Evolutionary conservation across 2,329 filamentous ascomycete species (phyloP).

Genomic region (Aspergillus oerlinghausenensis): DNA sequence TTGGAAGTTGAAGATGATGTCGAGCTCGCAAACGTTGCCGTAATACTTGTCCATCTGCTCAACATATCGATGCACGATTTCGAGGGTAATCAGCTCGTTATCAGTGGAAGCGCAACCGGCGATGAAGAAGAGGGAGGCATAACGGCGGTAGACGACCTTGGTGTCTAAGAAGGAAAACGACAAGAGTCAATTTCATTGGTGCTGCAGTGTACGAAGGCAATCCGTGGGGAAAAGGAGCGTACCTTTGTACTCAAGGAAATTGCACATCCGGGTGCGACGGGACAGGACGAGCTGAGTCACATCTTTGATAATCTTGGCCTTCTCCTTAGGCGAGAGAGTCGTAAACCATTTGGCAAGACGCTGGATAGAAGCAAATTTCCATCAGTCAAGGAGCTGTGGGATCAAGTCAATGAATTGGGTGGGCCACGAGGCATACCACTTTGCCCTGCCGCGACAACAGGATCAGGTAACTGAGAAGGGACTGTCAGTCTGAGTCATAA

Average conservation of each 20-base stretch:
- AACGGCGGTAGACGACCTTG: conserved; percentile 97
- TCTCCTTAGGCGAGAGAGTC: conserved; percentile 93
- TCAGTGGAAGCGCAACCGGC: conserved; percentile 94
- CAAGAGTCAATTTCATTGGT: conserved; percentile 3
- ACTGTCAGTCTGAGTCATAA: conserved; percentile 15
- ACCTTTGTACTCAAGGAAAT: conserved; percentile 99
- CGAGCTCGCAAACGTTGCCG: conserved; percentile 97
- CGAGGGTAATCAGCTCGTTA: conserved; percentile 96
- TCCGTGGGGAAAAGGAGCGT: conserved; percentile 4
- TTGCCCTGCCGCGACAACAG: conserved; percentile 97
- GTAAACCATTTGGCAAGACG: conserved; percentile 99
- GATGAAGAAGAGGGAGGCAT: conserved; percentile 99
- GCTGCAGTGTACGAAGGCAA: background rate
- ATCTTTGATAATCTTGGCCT: conserved; percentile 99
- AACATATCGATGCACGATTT: conserved; percentile 98
- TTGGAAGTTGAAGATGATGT: conserved; percentile 99
- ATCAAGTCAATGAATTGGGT: conserved; percentile 29
- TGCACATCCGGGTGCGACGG: conserved; percentile 97
- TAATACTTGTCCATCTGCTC: conserved; percentile 99
- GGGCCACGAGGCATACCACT: conserved; percentile 67
- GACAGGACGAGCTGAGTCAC: conserved; percentile 96
- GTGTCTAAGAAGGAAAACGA: conserved; percentile 60
- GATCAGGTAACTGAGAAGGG: conserved; percentile 79
- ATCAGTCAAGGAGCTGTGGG: conserved; percentile 17
- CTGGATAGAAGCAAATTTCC: conserved; percentile 48